Conservation (phyloP, 352 stramenopile genomes). For the Blastocystis sp. region DNA sequence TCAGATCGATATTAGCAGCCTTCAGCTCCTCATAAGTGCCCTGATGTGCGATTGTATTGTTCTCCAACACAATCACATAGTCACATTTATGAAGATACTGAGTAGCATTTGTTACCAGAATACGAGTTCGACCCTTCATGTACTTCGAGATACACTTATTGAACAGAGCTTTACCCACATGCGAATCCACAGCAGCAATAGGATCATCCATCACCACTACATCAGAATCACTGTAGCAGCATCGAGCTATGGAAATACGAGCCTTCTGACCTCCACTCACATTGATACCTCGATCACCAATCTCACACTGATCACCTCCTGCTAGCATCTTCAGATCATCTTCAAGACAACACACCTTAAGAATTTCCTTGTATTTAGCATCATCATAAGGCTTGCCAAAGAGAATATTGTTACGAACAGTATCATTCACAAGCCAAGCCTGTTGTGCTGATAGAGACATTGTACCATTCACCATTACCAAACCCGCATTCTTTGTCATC, state of each 20-base stretch:
- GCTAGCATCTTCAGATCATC: constrained; percentile 75
- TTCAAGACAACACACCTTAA: constrained; percentile 69
- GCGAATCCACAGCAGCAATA: constrained; percentile 86
- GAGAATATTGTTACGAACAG: constrained; percentile 83
- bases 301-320: constrained; percentile 75
- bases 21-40: constrained; percentile 72
- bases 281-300: constrained; percentile 76
- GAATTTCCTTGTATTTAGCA: constrained; percentile 69
- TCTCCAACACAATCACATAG: constrained; percentile 65
- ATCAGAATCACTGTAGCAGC: constrained; percentile 74
- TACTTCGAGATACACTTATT: constrained; percentile 77
- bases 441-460: constrained; percentile 80
- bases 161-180: constrained; percentile 86
- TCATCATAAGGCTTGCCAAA: constrained; percentile 73
- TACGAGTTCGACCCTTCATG: constrained; percentile 64
- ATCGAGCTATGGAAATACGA: constrained; percentile 73
- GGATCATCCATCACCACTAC: constrained; percentile 83
- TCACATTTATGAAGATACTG: constrained; percentile 66
- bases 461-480: constrained; percentile 66
- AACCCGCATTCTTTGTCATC: constrained; percentile 69
- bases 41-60: constrained; percentile 69
- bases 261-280: constrained; percentile 77
- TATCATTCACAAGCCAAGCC: constrained; percentile 82
- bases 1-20: constrained; percentile 65
- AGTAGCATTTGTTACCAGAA: constrained; percentile 68